phyloP scores from a whole-genome alignment of 306 rosid species.

The Styphnolobium japonicum region DNA sequence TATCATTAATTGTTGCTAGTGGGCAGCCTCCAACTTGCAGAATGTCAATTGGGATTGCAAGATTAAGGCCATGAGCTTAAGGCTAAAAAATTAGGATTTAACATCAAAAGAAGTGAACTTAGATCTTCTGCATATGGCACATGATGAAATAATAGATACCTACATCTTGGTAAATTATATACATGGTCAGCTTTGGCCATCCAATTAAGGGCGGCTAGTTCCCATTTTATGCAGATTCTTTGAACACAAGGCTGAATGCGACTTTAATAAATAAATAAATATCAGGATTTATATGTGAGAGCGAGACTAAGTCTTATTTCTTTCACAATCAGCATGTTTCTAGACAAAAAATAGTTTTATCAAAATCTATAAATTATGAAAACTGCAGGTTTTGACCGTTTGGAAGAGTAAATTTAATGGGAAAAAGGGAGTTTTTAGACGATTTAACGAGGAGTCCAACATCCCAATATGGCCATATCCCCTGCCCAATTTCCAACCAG shows the following conservation, averaged over 20 bases:
- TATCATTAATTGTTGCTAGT: not conserved
- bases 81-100: not conserved
- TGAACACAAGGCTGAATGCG: not conserved
- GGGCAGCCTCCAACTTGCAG: slow-evolving; percentile 28
- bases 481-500: slow-evolving; percentile 19
- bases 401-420: not conserved
- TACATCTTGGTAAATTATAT: not conserved
- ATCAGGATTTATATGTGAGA: not conserved
- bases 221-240: slow-evolving; percentile 29
- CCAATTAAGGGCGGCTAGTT: slow-evolving; percentile 29
- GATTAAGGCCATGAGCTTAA: slow-evolving; percentile 6
- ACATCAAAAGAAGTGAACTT: slow-evolving; percentile 14
- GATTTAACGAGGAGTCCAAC: slow-evolving; percentile 22
- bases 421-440: not conserved
- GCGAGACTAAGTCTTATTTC: slow-evolving; percentile 13
- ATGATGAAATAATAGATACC: slow-evolving; percentile 27
- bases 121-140: slow-evolving; percentile 28
- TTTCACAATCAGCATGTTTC: slow-evolving; percentile 19
- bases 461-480: not conserved
- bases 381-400: not conserved
- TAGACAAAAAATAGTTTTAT: not conserved
- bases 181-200: slow-evolving; percentile 19
- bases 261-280: not conserved
- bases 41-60: slow-evolving; percentile 10
- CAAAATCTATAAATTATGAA: not conserved